These are phyloP conservation scores for Forsythia viridissima DNA, from an alignment of 257 asterid genomes.

Conservation along the genomic window DNA sequence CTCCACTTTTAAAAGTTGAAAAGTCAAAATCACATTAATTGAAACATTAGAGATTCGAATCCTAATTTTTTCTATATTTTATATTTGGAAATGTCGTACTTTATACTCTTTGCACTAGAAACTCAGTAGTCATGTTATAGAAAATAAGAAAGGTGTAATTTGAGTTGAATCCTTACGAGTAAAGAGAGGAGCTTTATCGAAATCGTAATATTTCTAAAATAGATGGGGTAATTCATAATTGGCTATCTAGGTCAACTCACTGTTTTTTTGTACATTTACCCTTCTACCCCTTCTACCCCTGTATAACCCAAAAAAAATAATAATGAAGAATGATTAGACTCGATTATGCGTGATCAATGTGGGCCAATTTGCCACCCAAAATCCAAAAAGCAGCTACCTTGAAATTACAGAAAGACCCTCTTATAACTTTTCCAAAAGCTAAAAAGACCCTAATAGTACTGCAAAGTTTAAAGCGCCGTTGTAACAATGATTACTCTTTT, in stretches of 20 bases:
- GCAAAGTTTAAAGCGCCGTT: background rate
- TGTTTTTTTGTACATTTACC: background rate
- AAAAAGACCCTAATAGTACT: background rate
- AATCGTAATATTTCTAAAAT: background rate
- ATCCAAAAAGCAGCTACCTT: background rate
- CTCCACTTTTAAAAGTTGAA: no score
- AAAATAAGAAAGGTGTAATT: no score
- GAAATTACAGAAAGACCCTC: background rate
- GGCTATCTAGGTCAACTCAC: background rate
- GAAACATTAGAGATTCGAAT: no score
- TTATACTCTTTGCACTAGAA: no score
- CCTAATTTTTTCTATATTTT: no score
- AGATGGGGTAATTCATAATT: background rate
- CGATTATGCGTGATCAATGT: background rate
- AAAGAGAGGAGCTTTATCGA: no score
- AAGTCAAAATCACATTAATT: no score
- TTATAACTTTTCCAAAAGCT: background rate
- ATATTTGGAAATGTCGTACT: no score
- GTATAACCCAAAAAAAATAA: background rate
- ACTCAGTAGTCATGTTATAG: no score
- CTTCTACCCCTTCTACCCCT: background rate
- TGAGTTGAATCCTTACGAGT: no score
- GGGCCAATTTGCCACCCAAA: background rate
- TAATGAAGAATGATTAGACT: background rate
- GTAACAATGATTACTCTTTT: background rate